Conservation (phyloP, 2,329 filamentous ascomycete species). For the Corniculantispora saksenae region DNA sequence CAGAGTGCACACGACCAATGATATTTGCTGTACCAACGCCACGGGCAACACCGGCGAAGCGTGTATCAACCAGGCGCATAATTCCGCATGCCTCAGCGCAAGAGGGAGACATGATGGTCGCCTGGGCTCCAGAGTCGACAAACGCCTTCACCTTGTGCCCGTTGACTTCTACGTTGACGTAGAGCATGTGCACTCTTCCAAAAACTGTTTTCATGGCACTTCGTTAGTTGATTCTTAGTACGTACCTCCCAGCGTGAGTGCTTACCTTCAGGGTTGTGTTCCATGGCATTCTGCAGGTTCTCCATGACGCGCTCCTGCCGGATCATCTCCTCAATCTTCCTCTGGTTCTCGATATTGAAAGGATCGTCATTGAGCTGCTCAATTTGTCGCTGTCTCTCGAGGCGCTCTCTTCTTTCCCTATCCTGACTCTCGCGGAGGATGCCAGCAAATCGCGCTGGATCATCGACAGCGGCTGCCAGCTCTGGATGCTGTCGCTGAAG, state of each 20-base stretch:
- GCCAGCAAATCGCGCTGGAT: constrained; percentile 74
- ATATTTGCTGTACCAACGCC: constrained; percentile 95
- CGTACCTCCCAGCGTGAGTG: constrained; percentile 20
- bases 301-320: constrained; percentile 91
- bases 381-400: constrained; percentile 80
- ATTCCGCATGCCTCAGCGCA: constrained; percentile 93
- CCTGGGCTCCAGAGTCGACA: constrained; percentile 95
- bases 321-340: constrained; percentile 95
- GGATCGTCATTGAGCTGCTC: constrained; percentile 87
- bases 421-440: constrained; percentile 68
- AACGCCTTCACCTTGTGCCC: constrained; percentile 89
- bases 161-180: constrained; percentile 94
- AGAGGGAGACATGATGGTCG: constrained; percentile 96
- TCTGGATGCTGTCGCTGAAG: constrained; percentile 73
- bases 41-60: constrained; percentile 87
- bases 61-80: constrained; percentile 90
- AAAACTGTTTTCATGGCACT: constrained; percentile 63
- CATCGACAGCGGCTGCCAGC: constrained; percentile 73
- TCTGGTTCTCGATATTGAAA: constrained; percentile 89
- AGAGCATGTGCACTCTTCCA: constrained; percentile 91
- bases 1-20: constrained; percentile 90
- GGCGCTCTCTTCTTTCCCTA: constrained; percentile 70
- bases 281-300: constrained; percentile 94
- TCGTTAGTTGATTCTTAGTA: constrained; percentile 15
- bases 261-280: constrained; percentile 93